Base-by-base conservation (phyloP, 768 basidiomycete species). In the Sistotremastrum suecicum region DNA sequence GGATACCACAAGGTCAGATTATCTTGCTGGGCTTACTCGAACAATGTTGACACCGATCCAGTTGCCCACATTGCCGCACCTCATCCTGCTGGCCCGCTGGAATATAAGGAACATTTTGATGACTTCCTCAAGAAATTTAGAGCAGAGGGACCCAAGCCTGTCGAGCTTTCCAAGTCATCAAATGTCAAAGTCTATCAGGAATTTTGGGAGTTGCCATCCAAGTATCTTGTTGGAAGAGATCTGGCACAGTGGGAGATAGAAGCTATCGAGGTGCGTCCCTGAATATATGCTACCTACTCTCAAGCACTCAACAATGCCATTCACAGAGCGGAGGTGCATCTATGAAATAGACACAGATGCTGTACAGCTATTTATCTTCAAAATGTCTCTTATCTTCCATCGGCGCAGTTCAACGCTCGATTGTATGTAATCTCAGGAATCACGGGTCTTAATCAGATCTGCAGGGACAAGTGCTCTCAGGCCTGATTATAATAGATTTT, bases 251-350 rank as follows among this genome's bases (percentile, higher is more conserved):
- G 50, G 3, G 83, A 85, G 61, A 78, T 84, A 45, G 73, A 81
- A 8, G 75, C 80, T 10, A 66, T 85, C 47, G 61, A 74, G 67
- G 83, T 82, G 52, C 59, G 73, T 63, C 29, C 10, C 9, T 33
- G 36, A 5, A 10, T n/a, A 7, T 35, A 37, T 34, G 47, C 28
- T 28, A 29, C 47, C 28, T 37, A 28, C 29, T 49, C 42, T 44
- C 31, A 44, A 34, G 41, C 38, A 44, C 43, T 29, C 5, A 41
- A 46, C 37, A 12, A 45, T 48, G 30, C 39, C 5, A 42, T 43
- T 47, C 45, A 32, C 51, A 81, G 82, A 83, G 72, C 47, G 83
- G 83, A 12, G 83, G 82, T 32, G 83, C 82, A 10, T 76, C 80
- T 10, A 56, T 74, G 42, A 60, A 53, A 42, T 68, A 53, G 40